These are phyloP conservation scores for Tulasnella sp. DNA, from an alignment of 768 basidiomycete genomes.

Conservation along the genomic window DNA sequence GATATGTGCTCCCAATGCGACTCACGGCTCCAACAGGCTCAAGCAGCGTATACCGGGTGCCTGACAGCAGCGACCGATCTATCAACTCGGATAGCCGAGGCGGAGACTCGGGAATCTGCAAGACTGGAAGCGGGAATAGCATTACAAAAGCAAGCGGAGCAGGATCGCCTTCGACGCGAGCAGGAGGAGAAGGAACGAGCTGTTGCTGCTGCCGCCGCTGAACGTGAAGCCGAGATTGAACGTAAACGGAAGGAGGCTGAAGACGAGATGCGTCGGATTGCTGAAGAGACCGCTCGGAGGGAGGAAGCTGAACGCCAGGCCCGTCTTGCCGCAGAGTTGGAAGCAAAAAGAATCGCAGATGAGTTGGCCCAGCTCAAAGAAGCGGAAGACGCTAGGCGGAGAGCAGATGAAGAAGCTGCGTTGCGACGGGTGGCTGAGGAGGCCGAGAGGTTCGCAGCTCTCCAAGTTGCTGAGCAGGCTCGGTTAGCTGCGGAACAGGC, in stretches of 20 bases:
- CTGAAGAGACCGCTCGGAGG: constrained; percentile 35
- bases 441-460: background rate
- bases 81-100: constrained; percentile 5
- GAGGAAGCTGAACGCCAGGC: constrained; percentile 32
- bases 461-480: background rate
- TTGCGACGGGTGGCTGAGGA: constrained; percentile 31
- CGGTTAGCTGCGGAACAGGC: background rate
- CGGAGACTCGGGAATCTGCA: constrained; percentile 3
- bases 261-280: constrained; percentile 38
- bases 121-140: constrained; percentile 11
- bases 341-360: constrained; percentile 31
- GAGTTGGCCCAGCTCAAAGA: constrained; percentile 6
- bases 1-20: background rate
- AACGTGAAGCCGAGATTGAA: constrained; percentile 28
- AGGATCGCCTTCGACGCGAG: constrained; percentile 34
- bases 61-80: background rate
- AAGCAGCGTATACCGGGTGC: background rate
- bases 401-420: constrained; percentile 37
- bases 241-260: constrained; percentile 36
- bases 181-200: constrained; percentile 33
- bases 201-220: constrained; percentile 33
- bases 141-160: constrained; percentile 20
- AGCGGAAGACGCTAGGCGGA: constrained; percentile 23
- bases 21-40: background rate
- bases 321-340: constrained; percentile 32